Evolutionary conservation across 2,329 filamentous ascomycete genomes (phyloP).

Genomic region (Arthrinium phaeospermum): DNA sequence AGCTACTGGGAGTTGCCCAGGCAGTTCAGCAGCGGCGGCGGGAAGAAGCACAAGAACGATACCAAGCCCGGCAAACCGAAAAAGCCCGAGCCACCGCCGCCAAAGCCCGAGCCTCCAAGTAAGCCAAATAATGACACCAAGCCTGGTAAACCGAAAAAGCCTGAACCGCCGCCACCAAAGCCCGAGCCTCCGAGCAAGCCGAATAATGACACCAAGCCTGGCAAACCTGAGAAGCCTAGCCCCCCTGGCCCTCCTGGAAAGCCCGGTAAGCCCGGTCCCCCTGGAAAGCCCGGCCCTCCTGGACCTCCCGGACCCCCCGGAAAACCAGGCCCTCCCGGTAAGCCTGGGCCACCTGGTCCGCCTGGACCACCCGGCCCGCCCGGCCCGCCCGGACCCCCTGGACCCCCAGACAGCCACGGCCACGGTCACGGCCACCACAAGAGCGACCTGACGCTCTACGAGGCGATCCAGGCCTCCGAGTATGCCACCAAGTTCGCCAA

Average conservation of each 20-base stretch:
- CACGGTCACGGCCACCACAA: conserved; percentile 30
- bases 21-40: not conserved
- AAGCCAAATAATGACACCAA: not conserved
- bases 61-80: not conserved
- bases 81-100: not conserved
- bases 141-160: not conserved
- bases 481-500: conserved; percentile 79
- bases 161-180: not conserved
- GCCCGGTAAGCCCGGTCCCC: not conserved
- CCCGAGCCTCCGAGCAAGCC: not conserved
- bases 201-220: not conserved
- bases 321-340: not conserved
- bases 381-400: not conserved
- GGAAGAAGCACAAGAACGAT: not conserved
- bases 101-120: not conserved
- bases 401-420: conserved; percentile 27
- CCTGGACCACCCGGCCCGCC: not conserved
- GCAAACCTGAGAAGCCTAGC: not conserved
- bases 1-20: conserved; percentile 7
- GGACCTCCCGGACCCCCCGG: not conserved
- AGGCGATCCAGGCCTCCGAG: conserved; percentile 77
- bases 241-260: not conserved
- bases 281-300: not conserved
- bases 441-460: conserved; percentile 72
- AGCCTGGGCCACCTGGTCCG: not conserved